Evolutionary conservation across 805 yeast species (phyloP), one percentile per base, ranked within the genome.

Genomic region (Hanseniaspora osmophila): DNA sequence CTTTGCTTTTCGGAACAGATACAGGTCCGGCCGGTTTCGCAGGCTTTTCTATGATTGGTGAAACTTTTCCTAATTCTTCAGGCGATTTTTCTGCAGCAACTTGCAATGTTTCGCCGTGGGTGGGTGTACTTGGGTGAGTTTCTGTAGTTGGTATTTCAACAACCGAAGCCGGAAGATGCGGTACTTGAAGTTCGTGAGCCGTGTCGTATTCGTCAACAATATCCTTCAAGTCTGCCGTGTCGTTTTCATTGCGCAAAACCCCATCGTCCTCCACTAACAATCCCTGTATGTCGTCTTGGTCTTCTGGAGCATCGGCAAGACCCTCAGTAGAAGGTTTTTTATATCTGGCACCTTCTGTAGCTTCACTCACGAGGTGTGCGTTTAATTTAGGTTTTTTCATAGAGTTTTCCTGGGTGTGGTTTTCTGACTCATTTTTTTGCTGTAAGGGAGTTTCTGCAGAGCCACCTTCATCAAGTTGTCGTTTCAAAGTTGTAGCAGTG

Each of bases 171-270:
- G 40, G 40, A 19, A 32, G 43, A 10, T 35, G 61, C 54, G 49
- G 57, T 59, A 50, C 75, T 22, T 22, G 27, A 22, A 7, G 27
- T 7, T 22, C 82, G 37, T 69, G 59, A 47, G 73, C 82, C 47
- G 65, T 68, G 47, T 42, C 45, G 29, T 46, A 46, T 2, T 35
- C 48, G 33, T 46, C 48, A 12, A 46, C 18, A 33, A 42, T 44
- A 40, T 46, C 45, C 6, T 42, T 46, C 38, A 46, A 29, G 10
- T 35, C 33, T 7, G 43, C 48, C 15, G 43, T 42, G 42, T 42
- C 45, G 18, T 46, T 44, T 35, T 42, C 48, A 18, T 39, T 40
- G 13, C 42, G 48, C 16, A 46, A 33, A 16, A 42, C 37, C 1
- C 48, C 48, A 33, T 46, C 48, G 19, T 42, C 41, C 45, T 38